A percentile compares a stretch with the other conserved stretches of the same genome.
These are phyloP conservation scores for Cryptococcus hybrid DNA, from an alignment of 1,284 basidiomycete species.

Conservation along the genomic window DNA sequence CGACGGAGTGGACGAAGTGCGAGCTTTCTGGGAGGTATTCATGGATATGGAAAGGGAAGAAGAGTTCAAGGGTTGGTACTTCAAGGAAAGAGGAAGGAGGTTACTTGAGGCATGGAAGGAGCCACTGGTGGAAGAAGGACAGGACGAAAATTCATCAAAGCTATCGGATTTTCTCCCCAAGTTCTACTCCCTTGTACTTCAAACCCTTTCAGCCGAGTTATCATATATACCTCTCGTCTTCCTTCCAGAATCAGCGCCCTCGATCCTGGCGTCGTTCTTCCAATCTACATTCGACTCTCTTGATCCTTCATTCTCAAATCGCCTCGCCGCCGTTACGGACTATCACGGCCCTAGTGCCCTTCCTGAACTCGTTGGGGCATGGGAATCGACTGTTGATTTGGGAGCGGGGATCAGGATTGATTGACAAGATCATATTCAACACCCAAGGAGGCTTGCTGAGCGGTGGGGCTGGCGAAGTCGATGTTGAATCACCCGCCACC, in stretches of 20 bases:
- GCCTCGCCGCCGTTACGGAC: conserved; percentile 65
- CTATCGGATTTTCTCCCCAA: conserved; percentile 67
- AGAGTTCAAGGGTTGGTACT: conserved; percentile 91
- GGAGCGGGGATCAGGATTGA: conserved; percentile 63
- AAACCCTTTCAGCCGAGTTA: conserved; percentile 65
- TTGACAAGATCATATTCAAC: conserved; percentile 60
- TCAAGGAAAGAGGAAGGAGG: conserved; percentile 67
- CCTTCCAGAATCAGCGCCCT: conserved; percentile 59
- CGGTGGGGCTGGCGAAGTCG: conserved; percentile 10
- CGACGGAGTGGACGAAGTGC: conserved; percentile 55
- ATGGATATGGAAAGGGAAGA: conserved; percentile 81
- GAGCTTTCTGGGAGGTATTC: conserved; percentile 74
- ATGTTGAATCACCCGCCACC: neutral
- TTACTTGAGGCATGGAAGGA: conserved; percentile 69
- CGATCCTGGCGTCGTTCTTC: conserved; percentile 73
- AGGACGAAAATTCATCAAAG: conserved; percentile 15
- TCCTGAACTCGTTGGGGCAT: conserved; percentile 65
- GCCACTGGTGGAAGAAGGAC: conserved; percentile 54
- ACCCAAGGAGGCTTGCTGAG: conserved; percentile 29
- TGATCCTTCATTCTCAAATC: conserved; percentile 73
- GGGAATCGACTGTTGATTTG: conserved; percentile 76
- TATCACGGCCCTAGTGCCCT: conserved; percentile 64
- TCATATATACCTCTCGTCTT: conserved; percentile 74
- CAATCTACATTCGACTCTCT: conserved; percentile 72
- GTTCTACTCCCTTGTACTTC: conserved; percentile 61